Conservation (phyloP, 495 filamentous ascomycete species). For the Parmelia sp. region DNA sequence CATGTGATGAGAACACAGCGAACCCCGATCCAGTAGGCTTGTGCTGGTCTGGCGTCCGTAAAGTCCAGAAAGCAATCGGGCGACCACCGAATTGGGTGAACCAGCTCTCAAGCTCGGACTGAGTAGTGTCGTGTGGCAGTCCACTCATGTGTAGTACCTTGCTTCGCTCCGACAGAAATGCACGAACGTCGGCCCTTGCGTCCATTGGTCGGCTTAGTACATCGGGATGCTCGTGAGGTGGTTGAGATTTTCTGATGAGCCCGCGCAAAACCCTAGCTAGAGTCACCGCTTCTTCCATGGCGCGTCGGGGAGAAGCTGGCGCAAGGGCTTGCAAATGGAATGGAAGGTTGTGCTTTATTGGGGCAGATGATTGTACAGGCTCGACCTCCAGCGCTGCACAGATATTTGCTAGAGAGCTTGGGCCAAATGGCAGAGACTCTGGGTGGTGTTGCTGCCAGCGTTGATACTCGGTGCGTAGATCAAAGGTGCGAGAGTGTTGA, state of each 20-base stretch:
- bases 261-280: constrained; percentile 86
- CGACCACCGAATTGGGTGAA: constrained; percentile 97
- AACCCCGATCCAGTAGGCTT: constrained; percentile 97
- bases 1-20: constrained; percentile 96
- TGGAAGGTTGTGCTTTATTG: constrained; percentile 96
- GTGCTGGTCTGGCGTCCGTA: constrained; percentile 95
- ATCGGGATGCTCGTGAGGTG: constrained; percentile 85
- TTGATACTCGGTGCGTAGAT: constrained; percentile 94
- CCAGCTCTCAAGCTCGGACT: constrained; percentile 97
- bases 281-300: constrained; percentile 95
- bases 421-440: constrained; percentile 92
- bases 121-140: constrained; percentile 93
- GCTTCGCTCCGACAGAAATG: constrained; percentile 88
- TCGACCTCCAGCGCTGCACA: constrained; percentile 97
- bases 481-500: constrained; percentile 94
- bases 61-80: constrained; percentile 98
- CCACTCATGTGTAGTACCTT: constrained; percentile 98
- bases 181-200: constrained; percentile 91
- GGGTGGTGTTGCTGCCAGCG: constrained; percentile 97
- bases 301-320: constrained; percentile 91
- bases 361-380: constrained; percentile 89
- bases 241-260: constrained; percentile 91
- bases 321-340: constrained; percentile 96
- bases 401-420: constrained; percentile 91
- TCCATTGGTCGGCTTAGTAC: constrained; percentile 93